These are phyloP conservation scores for Paraurostyla sp. DNA, from an alignment of 73 alveolate genomes.

Conservation along the genomic window DNA sequence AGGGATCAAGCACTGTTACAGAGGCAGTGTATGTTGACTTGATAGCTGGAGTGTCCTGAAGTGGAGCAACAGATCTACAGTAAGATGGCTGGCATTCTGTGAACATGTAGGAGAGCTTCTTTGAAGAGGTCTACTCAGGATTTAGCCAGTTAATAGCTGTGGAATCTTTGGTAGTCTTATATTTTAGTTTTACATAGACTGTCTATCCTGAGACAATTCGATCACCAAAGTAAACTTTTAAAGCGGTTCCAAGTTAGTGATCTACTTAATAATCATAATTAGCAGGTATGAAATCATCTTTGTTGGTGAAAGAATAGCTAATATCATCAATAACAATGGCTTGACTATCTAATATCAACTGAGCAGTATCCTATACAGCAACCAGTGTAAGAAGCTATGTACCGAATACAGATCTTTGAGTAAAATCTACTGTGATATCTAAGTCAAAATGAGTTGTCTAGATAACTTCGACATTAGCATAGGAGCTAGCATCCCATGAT, in stretches of 20 bases:
- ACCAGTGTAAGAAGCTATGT: not conserved
- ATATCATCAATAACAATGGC: not conserved
- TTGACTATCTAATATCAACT: conserved; percentile 1
- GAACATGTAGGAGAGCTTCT: conserved; percentile 87
- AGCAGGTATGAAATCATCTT: not conserved
- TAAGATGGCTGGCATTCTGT: conserved; percentile 91
- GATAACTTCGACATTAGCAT: conserved; percentile 49
- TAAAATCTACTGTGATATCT: not conserved
- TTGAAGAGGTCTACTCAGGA: conserved; percentile 80
- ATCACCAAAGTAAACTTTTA: conserved; percentile 23
- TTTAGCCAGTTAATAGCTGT: conserved; percentile 81
- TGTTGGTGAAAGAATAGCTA: not conserved
- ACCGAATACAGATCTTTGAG: not conserved
- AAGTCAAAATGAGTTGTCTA: conserved; percentile 17
- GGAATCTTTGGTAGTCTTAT: conserved; percentile 75
- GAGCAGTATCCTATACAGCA: conserved; percentile 1
- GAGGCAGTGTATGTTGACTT: conserved; percentile 85
- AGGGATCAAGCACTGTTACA: conserved; percentile 66
- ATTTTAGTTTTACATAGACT: conserved; percentile 22
- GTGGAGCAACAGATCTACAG: conserved; percentile 93
- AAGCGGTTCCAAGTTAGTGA: conserved; percentile 24
- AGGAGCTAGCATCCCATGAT: conserved; percentile 37
- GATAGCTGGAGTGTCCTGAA: conserved; percentile 93
- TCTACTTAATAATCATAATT: conserved; percentile 15
- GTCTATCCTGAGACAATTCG: not conserved